These are phyloP conservation scores for Paecilomyces formosus DNA, from an alignment of 2,329 filamentous ascomycete species.

Conservation along the genomic window DNA sequence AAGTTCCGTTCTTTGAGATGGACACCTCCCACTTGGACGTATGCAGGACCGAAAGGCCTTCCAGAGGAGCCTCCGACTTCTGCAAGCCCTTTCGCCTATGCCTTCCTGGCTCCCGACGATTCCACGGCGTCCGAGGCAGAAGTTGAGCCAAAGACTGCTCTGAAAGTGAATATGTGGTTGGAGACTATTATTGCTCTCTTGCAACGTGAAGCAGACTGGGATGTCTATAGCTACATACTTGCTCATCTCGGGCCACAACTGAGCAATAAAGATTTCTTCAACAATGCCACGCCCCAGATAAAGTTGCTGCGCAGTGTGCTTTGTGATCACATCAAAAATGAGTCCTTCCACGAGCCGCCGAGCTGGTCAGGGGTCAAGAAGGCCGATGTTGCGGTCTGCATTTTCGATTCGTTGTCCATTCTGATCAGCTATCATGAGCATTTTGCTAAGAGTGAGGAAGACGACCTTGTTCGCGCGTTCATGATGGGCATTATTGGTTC, in stretches of 20 bases:
- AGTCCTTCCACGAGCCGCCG: constrained; percentile 75
- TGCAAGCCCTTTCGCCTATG: constrained; percentile 45
- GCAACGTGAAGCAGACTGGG: constrained; percentile 73
- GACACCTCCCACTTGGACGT: constrained; percentile 49
- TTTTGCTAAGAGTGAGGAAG: constrained; percentile 77
- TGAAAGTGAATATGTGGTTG: constrained; percentile 65
- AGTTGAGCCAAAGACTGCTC: constrained; percentile 31
- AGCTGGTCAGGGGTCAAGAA: constrained; percentile 70
- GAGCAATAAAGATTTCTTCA: constrained; percentile 81
- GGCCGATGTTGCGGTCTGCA: constrained; percentile 78
- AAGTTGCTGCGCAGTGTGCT: constrained; percentile 66
- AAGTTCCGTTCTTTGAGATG: constrained; percentile 26
- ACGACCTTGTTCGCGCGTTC: constrained; percentile 82
- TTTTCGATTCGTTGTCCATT: constrained; percentile 81
- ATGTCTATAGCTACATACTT: constrained; percentile 83
- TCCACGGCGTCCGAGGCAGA: constrained; percentile 20
- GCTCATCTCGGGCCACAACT: constrained; percentile 82
- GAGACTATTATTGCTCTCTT: constrained; percentile 68
- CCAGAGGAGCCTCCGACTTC: constrained; percentile 45
- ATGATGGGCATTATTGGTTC: constrained; percentile 69
- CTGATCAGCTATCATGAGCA: constrained; percentile 83
- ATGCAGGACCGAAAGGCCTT: constrained; percentile 45
- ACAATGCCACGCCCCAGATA: constrained; percentile 64
- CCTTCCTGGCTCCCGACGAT: constrained; percentile 34
- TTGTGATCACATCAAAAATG: constrained; percentile 74